These are phyloP conservation scores for Sphaerostilbella broomeana DNA, from an alignment of 2,329 filamentous ascomycete species.

Conservation along the genomic window DNA sequence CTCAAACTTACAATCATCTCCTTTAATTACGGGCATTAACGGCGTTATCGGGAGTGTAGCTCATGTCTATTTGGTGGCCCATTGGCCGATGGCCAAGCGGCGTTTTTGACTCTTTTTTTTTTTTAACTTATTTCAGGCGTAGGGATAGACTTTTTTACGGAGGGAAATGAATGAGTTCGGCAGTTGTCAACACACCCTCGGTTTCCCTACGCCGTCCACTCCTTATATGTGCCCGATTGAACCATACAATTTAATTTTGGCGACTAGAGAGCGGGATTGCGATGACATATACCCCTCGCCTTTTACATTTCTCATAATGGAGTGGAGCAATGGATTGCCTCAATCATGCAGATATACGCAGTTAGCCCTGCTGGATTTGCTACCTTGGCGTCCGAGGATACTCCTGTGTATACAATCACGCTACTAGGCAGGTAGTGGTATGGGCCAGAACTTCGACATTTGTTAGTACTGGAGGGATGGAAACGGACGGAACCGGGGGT, in stretches of 20 bases:
- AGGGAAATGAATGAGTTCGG: slow-evolving; percentile 15
- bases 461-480: slow-evolving; percentile 8
- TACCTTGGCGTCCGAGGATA: slow-evolving; percentile 8
- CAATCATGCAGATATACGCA: neutral
- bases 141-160: slow-evolving; percentile 26
- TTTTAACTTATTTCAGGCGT: slow-evolving; percentile 25
- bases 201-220: slow-evolving; percentile 34
- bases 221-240: slow-evolving; percentile 28
- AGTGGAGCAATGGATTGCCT: neutral
- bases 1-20: slow-evolving; percentile 15
- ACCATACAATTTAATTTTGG: slow-evolving; percentile 22
- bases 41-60: slow-evolving; percentile 37
- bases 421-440: slow-evolving; percentile 8
- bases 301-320: slow-evolving; percentile 6
- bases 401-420: slow-evolving; percentile 7
- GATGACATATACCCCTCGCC: slow-evolving; percentile 5
- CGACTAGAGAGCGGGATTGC: slow-evolving; percentile 19
- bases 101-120: slow-evolving; percentile 29
- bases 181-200: slow-evolving; percentile 13
- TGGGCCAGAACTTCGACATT: slow-evolving; percentile 2
- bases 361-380: slow-evolving; percentile 5
- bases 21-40: slow-evolving; percentile 31
- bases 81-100: slow-evolving; percentile 28
- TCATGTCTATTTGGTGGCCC: slow-evolving; percentile 32
- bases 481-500: slow-evolving; percentile 4